Base-by-base conservation (phyloP, 768 basidiomycete genomes). In the Lactifluus echinatus region DNA sequence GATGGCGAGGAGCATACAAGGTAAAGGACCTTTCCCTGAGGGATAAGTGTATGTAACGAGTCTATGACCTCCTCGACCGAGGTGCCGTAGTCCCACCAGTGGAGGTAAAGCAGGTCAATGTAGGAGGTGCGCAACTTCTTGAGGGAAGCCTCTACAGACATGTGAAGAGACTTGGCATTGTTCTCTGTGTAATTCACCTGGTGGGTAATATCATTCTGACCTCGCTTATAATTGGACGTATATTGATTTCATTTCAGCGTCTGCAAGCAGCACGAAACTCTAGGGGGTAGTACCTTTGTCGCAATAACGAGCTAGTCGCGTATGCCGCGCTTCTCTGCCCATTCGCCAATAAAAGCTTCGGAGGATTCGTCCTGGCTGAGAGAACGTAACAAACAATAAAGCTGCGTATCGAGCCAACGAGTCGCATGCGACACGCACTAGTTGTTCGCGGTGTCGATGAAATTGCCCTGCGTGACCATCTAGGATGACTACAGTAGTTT, bases 41-140 rank as follows among this genome's bases (percentile, higher is more conserved):
- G 67, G 36, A 84, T 77, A 31, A 84, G 72, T 21, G 72, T 68
- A 60, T 84, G 78, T 7, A 84, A 69, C 8, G 71, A 66, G 39
- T 74, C 73, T 80, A 84, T 81, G 42, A 83, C 68, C 66, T 85
- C 82, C 63, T 79, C 76, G 46, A 84, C 71, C 15, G 71, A 70
- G 10, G 78, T 79, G 12, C 72, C 67, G 59, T 70, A 81, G 63
- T 82, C 81, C 80, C 79, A 79, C 67, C 69, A 75, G 52, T 77
- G 74, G 4, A 76, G 39, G 62, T 77, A 76, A 14, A 77, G 65
- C 39, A 79, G 63, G 58, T 81, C 79, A 59, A 79, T 75, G 54
- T 77, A 78, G 4, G 65, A 63, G 0, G 75, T 78, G 29, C 74
- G 67, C 1, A 81, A 70, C 61, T 76, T 77, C 68, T 74, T 74